phyloP scores from a whole-genome alignment of 371 early-diverging fungal species.

The Mortierella sp. region DNA sequence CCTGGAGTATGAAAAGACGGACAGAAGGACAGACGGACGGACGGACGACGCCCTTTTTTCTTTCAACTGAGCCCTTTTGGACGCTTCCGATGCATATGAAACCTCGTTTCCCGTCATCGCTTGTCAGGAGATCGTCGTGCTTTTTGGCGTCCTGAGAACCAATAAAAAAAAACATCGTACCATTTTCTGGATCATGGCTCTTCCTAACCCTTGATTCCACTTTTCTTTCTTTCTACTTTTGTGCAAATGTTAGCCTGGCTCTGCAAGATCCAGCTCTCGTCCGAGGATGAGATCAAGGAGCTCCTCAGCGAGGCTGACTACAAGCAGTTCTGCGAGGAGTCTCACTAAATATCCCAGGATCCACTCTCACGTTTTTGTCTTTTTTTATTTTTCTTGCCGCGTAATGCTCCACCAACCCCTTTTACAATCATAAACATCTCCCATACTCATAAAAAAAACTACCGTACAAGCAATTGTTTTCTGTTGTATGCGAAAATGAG shows the following conservation, averaged over 20 bases:
- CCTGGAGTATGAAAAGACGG: not conserved
- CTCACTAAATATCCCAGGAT: constrained; percentile 22
- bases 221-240: constrained; percentile 5
- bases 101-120: too few relatives aligned
- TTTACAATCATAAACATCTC: not conserved
- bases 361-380: not conserved
- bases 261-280: constrained; percentile 88
- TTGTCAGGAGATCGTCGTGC: not conserved
- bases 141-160: not conserved
- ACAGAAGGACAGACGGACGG: too few relatives aligned
- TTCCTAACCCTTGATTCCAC: constrained; percentile 9
- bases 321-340: constrained; percentile 62
- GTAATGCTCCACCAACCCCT: not conserved
- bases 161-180: not conserved
- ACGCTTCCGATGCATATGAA: not conserved
- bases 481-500: not conserved
- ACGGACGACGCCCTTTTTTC: too few relatives aligned
- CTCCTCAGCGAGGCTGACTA: constrained; percentile 85
- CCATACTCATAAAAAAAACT: constrained; percentile 7
- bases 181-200: not conserved
- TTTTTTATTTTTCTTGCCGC: not conserved
- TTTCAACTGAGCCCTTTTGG: not conserved
- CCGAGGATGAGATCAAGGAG: constrained; percentile 74
- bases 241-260: constrained; percentile 91
- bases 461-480: not conserved